phyloP scores from a whole-genome alignment of 306 rosid genomes.

The Mucuna pruriens region DNA sequence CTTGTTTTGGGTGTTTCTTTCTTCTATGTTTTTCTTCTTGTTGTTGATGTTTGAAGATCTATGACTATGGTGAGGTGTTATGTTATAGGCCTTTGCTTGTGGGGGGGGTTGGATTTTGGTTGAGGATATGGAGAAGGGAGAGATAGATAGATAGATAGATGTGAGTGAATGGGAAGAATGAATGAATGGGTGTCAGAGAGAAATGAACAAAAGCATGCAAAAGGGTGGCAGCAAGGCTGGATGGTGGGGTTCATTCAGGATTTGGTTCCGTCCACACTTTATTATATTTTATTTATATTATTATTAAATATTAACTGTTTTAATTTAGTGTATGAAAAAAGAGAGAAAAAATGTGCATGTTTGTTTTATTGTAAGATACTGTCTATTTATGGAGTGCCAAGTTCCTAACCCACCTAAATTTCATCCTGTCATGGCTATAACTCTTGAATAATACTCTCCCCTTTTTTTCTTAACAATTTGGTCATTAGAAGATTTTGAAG shows the following conservation, averaged over 20 bases:
- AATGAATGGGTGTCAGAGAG: conserved; percentile 28
- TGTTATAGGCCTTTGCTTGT: too few relatives aligned
- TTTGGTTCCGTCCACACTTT: conserved; percentile 44
- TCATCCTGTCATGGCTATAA: conserved; percentile 23
- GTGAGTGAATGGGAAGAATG: neutral
- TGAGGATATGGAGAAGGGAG: neutral
- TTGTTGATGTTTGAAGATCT: too few relatives aligned
- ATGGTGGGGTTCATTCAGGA: conserved; percentile 75
- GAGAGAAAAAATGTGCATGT: neutral
- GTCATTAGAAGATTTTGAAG: neutral
- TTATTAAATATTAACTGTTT: neutral
- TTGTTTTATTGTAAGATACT: conserved; percentile 38
- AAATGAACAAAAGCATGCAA: conserved; percentile 59
- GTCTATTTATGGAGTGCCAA: conserved; percentile 46
- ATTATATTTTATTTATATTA: neutral
- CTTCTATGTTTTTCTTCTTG: neutral
- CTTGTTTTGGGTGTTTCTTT: neutral
- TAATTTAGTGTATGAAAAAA: neutral
- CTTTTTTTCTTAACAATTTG: neutral
- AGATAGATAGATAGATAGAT: neutral
- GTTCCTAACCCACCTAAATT: conserved; percentile 18
- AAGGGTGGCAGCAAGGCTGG: conserved; percentile 53
- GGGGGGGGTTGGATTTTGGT: neutral
- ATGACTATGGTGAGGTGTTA: too few relatives aligned
- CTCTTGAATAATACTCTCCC: neutral